phyloP scores from a whole-genome alignment of 1,284 basidiomycete species.

The Malassezia cuniculi region DNA sequence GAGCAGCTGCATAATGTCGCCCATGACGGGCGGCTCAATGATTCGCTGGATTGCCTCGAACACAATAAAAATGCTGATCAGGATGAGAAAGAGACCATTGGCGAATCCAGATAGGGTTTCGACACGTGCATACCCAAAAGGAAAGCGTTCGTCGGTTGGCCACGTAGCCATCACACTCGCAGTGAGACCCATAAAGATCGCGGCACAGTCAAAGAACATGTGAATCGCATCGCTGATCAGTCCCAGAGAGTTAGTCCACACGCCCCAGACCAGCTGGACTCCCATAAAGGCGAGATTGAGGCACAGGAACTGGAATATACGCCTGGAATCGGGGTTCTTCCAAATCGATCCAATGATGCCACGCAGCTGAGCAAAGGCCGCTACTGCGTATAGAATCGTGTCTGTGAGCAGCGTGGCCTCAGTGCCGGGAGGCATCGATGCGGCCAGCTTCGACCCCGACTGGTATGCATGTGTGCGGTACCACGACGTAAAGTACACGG shows the following conservation, averaged over 20 bases:
- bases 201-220: slow-evolving; percentile 99
- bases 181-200: slow-evolving; percentile 85
- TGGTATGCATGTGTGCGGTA: slow-evolving; percentile 9
- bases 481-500: slow-evolving; percentile 24
- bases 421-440: not conserved
- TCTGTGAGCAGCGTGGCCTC: slow-evolving; percentile 9
- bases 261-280: slow-evolving; percentile 53
- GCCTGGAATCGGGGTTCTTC: slow-evolving; percentile 75
- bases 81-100: slow-evolving; percentile 87
- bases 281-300: slow-evolving; percentile 93
- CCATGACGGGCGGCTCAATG: slow-evolving; percentile 92
- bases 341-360: slow-evolving; percentile 64
- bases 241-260: slow-evolving; percentile 93
- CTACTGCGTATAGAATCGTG: too few relatives aligned
- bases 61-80: slow-evolving; percentile 95
- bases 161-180: slow-evolving; percentile 96
- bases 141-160: slow-evolving; percentile 85
- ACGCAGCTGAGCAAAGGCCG: slow-evolving; percentile 10
- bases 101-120: slow-evolving; percentile 96
- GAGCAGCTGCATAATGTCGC: slow-evolving; percentile 76
- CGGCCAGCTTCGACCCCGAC: not conserved
- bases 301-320: slow-evolving; percentile 92
- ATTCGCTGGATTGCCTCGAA: slow-evolving; percentile 93
- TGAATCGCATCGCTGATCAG: slow-evolving; percentile 97
- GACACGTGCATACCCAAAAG: slow-evolving; percentile 95